Base-by-base conservation (phyloP, 108 stramenopile genomes). In the Nitzschia inconspicua region DNA sequence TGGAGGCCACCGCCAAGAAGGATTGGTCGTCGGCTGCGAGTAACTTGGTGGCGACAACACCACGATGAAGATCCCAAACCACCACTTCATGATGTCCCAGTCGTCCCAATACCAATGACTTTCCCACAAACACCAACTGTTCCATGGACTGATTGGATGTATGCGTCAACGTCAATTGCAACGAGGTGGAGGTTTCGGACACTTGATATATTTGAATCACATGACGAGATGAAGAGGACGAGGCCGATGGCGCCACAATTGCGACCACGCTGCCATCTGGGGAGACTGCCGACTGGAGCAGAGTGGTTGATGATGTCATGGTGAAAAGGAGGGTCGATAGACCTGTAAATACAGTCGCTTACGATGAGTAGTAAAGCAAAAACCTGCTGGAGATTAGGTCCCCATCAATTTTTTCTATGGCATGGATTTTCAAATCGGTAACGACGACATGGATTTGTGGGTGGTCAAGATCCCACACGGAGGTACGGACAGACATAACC, bases 21-120 rank as follows among this genome's bases (percentile, higher is more conserved):
- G 19, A 30, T 25, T 31, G 22, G 14, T 66, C 58, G 24, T 60
- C 57, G 20, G 47, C 54, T 0, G 60, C 61, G 10, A 42, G n/a
- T 6, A 75, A 25, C 3, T 50, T 60, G 19, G 71, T 30, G 4
- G 65, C 57, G 29, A 78, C 65, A n/a, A 82, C 77, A 46, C 81
- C 76, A 22, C 81, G 68, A 26, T 66, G 46, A 30, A 78, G 44
- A 61, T 78, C 77, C 77, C 77, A 78, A 41, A 65, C 63, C 28
- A 72, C 51, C 8, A 65, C 42, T 44, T 65, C 28, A 2, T 63
- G 11, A 2, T 27, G 40, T 31, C 70, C 62, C n/a, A 71, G 32
- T 24, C 48, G 44, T 27, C 63, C 70, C 34, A 71, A 26, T 0
- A 71, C 28, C 4, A 41, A 36, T 8, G 70, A 44, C 20, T 46